A percentile compares a stretch with the other conserved stretches of the same genome.
phyloP scores from a whole-genome alignment of 257 asterid species.

The Capsicum baccatum region DNA sequence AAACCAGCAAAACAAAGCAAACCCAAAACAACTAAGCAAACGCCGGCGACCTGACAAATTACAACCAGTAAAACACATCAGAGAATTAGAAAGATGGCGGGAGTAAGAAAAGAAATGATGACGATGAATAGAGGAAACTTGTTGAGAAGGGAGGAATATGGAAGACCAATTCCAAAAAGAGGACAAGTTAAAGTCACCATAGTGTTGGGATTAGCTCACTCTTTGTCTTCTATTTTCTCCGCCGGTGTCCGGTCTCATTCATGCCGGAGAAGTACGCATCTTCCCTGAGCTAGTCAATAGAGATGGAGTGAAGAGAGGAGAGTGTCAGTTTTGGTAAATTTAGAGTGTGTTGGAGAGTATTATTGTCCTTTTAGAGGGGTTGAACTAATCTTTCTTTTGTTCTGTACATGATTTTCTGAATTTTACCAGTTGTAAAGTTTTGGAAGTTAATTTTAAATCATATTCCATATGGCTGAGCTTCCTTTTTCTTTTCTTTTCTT shows the following conservation, averaged over 20 bases:
- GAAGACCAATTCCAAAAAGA: constrained; percentile 38
- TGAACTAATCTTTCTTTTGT: neutral
- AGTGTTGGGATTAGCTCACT: constrained; percentile 33
- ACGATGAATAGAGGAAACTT: constrained; percentile 44
- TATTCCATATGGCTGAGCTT: neutral
- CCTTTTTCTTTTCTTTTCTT: no score
- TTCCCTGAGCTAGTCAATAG: neutral
- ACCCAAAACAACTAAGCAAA: neutral
- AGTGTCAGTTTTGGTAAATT: neutral
- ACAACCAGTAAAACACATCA: neutral
- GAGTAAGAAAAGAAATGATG: constrained; percentile 37
- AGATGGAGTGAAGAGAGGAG: neutral
- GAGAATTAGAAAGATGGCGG: constrained; percentile 48
- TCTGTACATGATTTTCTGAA: neutral
- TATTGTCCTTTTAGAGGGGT: neutral
- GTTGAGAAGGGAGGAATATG: neutral
- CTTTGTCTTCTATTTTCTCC: constrained; percentile 39
- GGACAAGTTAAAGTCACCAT: constrained; percentile 41
- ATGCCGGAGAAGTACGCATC: neutral
- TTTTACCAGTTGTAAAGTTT: neutral
- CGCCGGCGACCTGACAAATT: neutral
- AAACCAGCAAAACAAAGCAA: neutral
- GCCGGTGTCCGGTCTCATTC: constrained; percentile 12
- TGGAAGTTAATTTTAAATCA: neutral
- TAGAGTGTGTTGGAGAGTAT: neutral